Conservation (phyloP, 2,329 filamentous ascomycete genomes). For the Periconia sp. region DNA sequence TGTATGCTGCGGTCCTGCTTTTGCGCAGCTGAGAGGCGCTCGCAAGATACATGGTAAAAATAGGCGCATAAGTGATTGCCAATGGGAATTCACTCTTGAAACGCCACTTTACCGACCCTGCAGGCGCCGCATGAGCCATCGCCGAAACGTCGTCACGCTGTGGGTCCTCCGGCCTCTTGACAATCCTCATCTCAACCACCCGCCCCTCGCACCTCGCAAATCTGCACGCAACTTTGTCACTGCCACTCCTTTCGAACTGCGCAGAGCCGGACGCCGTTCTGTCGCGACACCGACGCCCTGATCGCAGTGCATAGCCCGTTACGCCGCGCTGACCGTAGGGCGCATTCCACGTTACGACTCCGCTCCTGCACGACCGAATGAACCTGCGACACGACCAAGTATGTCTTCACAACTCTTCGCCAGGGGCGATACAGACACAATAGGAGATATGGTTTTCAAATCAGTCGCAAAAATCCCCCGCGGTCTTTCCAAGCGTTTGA, state of each 20-base stretch:
- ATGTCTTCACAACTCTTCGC: conserved; percentile 6
- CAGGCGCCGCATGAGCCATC: conserved; percentile 1
- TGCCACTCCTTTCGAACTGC: neutral
- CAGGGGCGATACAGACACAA: conserved; percentile 3
- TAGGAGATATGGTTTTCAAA: neutral
- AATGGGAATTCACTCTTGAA: conserved; percentile 9
- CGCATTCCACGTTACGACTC: conserved; percentile 7
- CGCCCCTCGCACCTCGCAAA: conserved; percentile 1
- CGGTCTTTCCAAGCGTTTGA: conserved; percentile 6
- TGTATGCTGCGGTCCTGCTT: too few species aligned
- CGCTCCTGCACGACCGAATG: conserved; percentile 10
- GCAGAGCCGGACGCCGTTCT: neutral
- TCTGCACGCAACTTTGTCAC: neutral
- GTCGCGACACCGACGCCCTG: neutral
- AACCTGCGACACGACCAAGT: conserved; percentile 1
- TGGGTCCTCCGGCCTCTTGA: conserved; percentile 1
- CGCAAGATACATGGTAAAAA: too few species aligned
- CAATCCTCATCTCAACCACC: conserved; percentile 9
- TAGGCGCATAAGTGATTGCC: neutral
- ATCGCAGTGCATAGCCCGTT: too few species aligned
- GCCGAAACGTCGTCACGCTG: conserved; percentile 10
- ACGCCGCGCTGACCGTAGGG: too few species aligned
- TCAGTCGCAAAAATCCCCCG: conserved; percentile 1
- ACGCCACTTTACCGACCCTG: conserved; percentile 1
- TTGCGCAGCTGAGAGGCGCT: too few species aligned